Evolutionary conservation across 108 stramenopile genomes (phyloP), one percentile per base, ranked within the genome.

Genomic region (Nitzschia inconspicua): DNA sequence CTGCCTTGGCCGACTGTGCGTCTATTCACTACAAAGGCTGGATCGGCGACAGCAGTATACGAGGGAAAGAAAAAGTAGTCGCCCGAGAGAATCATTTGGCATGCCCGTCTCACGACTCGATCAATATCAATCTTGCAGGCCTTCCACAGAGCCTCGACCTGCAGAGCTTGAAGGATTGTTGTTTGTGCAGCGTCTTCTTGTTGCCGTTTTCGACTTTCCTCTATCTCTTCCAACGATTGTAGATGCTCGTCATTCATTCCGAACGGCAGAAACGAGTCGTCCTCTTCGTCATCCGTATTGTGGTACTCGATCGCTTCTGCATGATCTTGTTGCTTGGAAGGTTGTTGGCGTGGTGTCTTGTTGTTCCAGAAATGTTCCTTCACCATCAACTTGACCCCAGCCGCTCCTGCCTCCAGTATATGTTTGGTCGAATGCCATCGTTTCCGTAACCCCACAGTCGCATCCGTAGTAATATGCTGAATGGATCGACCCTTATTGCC

Each of bases 101-200:
- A 91, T 13, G 90, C 90, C 54, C 75, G 67, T 23, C 76, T 73
- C 30, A 88, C 60, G 22, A 78, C 74, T 29, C 64, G 50, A 65
- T 91, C 84, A 18, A 91, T 46, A 43, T 88, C 84, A 37, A 91
- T 86, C 63, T 91, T 91, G 47, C 72, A 72, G 3, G 88, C 67
- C 61, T 88, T 91, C 90, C 90, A 91, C 19, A 91, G 39, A 14
- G 86, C 90, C 19, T 91, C 86, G 29, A 88, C 61, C 60, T 91
- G 86, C 43, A 86, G 63, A 41, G 81, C 65, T 22, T 79, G 59
- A 20, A 91, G 56, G 16, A 85, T 25, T 24, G 85, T 83, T 43
- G 58, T 67, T 50, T 72, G 60, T 9, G 83, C 80, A 48, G 84
- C 79, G 32, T 72, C 41, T 19, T 66, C 25, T 62, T 76, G 72